Percentiles rank a stretch among this genome's conserved stretches.
Evolutionary conservation across 768 basidiomycete species (phyloP).

Genomic region (Daedaleopsis nitida): DNA sequence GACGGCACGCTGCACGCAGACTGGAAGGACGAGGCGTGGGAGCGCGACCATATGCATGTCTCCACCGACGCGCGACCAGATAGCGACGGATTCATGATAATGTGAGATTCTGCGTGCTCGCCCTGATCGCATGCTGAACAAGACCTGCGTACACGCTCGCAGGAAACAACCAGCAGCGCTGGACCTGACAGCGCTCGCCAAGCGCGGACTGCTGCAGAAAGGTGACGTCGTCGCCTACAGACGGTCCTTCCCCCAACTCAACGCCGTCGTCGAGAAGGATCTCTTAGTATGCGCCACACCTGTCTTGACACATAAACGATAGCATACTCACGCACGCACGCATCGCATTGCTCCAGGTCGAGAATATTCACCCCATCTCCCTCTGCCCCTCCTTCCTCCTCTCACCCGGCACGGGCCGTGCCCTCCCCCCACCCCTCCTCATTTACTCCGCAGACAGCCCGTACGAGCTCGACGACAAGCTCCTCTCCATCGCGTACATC

Average conservation of each 20-base stretch:
- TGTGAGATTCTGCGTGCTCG: not conserved
- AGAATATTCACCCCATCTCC: constrained; percentile 44
- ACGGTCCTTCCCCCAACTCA: constrained; percentile 45
- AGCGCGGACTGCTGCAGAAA: constrained; percentile 44
- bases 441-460: constrained; percentile 14
- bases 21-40: constrained; percentile 70
- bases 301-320: not conserved
- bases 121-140: not conserved
- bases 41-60: constrained; percentile 44
- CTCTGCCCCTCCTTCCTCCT: constrained; percentile 46
- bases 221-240: constrained; percentile 60
- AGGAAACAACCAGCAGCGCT: constrained; percentile 22
- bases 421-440: constrained; percentile 41
- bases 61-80: not conserved
- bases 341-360: constrained; percentile 38
- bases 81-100: not conserved
- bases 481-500: constrained; percentile 24
- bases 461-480: constrained; percentile 8
- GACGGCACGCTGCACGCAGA: constrained; percentile 52
- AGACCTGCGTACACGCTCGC: not conserved
- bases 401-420: constrained; percentile 36
- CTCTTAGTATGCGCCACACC: constrained; percentile 38
- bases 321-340: not conserved
- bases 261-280: constrained; percentile 55
- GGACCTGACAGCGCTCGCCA: constrained; percentile 47